Evolutionary conservation across 352 stramenopile genomes (phyloP).

Genomic region (Paralagenidium karlingii): DNA sequence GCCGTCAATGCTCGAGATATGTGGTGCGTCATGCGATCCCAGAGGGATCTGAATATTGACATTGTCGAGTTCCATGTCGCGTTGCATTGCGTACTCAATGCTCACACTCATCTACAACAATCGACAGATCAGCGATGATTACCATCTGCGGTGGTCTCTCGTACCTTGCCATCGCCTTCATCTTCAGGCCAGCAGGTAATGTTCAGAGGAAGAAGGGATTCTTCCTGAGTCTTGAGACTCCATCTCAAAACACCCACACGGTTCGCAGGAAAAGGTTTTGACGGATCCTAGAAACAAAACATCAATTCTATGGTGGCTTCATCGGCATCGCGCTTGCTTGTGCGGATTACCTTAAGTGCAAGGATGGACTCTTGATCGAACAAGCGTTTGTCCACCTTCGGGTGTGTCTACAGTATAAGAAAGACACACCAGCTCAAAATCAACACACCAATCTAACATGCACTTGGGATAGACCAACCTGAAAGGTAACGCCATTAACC

Average conservation of each 20-base stretch:
- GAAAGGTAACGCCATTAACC: conserved; percentile 65
- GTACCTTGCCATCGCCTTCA: conserved; percentile 64
- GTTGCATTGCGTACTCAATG: conserved; percentile 80
- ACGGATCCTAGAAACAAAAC: conserved; percentile 22
- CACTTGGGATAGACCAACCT: conserved; percentile 14
- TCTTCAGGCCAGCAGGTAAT: conserved; percentile 84
- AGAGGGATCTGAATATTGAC: conserved; percentile 78
- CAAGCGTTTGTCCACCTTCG: conserved; percentile 81
- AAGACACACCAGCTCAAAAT: not conserved
- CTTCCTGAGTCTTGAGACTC: conserved; percentile 80
- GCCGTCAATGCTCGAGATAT: conserved; percentile 64
- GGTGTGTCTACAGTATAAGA: conserved; percentile 35
- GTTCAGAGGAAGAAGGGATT: conserved; percentile 73
- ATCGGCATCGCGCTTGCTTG: not conserved
- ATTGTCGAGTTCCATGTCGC: conserved; percentile 82
- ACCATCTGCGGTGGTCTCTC: not conserved
- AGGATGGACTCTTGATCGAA: conserved; percentile 75
- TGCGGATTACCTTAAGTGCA: conserved; percentile 33
- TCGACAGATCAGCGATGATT: not conserved
- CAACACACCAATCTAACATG: not conserved
- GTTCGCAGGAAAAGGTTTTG: conserved; percentile 72
- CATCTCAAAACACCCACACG: conserved; percentile 74
- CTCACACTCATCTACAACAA: conserved; percentile 59
- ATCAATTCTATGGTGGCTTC: not conserved
- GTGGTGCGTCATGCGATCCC: conserved; percentile 50